phyloP scores from a whole-genome alignment of 805 yeast species.

The Candida sakaeoensis region DNA sequence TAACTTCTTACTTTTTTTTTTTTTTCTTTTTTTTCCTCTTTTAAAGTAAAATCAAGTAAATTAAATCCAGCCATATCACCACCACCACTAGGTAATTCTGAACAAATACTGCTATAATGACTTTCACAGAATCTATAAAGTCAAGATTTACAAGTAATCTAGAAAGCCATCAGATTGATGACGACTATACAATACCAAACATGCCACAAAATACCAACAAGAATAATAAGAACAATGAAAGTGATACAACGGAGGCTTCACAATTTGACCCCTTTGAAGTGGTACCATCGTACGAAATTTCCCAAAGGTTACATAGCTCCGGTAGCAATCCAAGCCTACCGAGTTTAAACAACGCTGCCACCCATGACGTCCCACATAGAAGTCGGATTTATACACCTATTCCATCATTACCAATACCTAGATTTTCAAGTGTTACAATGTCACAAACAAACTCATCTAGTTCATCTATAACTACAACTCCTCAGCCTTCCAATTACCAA shows the following conservation, averaged over 20 bases:
- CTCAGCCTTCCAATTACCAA: slow-evolving; percentile 4
- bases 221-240: slow-evolving; percentile 4
- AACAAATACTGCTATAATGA: too few relatives aligned
- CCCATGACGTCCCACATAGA: not conserved
- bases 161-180: slow-evolving; percentile 31
- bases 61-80: not conserved
- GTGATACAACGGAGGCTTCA: not conserved
- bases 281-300: slow-evolving; percentile 41
- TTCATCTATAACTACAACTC: slow-evolving; percentile 3
- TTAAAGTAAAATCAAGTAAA: not conserved
- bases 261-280: slow-evolving; percentile 28
- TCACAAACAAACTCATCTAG: slow-evolving; percentile 8
- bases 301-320: slow-evolving; percentile 27
- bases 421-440: not conserved
- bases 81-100: not conserved
- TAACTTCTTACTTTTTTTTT: not conserved
- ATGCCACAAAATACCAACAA: slow-evolving; percentile 7
- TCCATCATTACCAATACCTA: slow-evolving; percentile 9
- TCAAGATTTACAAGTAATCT: slow-evolving; percentile 22
- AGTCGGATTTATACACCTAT: slow-evolving; percentile 10
- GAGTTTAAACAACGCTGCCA: not conserved
- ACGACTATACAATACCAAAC: slow-evolving; percentile 17
- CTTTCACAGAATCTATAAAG: slow-evolving; percentile 11
- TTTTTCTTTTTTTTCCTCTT: not conserved
- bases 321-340: not conserved